phyloP scores from a whole-genome alignment of 371 early-diverging fungal genomes.

The Mucor plumbeus region DNA sequence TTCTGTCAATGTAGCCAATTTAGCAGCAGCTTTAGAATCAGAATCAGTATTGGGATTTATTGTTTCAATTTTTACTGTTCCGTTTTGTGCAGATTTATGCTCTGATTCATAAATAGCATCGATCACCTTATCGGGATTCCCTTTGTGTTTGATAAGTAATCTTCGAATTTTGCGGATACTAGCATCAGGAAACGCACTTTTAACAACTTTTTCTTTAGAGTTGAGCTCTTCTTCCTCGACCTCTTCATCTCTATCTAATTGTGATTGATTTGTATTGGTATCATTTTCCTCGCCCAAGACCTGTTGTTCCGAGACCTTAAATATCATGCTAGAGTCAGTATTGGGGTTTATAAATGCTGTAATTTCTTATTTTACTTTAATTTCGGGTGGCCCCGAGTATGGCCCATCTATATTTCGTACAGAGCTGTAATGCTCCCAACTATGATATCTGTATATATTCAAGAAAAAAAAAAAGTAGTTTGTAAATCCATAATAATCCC shows the following conservation, averaged over 20 bases:
- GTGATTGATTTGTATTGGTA: neutral
- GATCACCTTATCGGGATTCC: slow-evolving; percentile 60
- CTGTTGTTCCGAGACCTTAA: neutral
- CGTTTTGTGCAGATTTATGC: neutral
- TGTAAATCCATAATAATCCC: too few species aligned
- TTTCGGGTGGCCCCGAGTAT: slow-evolving; percentile 64
- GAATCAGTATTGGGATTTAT: neutral
- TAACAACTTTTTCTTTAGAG: slow-evolving; percentile 55
- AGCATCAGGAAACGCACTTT: slow-evolving; percentile 52
- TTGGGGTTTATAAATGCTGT: too few species aligned
- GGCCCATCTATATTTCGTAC: slow-evolving; percentile 73
- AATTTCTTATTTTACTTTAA: slow-evolving; percentile 31
- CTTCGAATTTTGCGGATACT: slow-evolving; percentile 55
- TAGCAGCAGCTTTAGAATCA: neutral
- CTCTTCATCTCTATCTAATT: slow-evolving; percentile 21
- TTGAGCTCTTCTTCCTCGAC: slow-evolving; percentile 31
- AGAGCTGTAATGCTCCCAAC: slow-evolving; percentile 88
- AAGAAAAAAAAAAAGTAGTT: too few species aligned
- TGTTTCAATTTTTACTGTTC: neutral
- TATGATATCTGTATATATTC: slow-evolving; percentile 63
- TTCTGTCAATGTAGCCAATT: neutral
- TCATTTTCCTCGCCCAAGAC: neutral
- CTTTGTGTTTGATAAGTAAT: slow-evolving; percentile 53
- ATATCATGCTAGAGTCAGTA: too few species aligned
- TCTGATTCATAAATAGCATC: slow-evolving; percentile 52